These are phyloP conservation scores for Tylopilus sp. DNA, from an alignment of 1,284 basidiomycete species.

Conservation along the genomic window DNA sequence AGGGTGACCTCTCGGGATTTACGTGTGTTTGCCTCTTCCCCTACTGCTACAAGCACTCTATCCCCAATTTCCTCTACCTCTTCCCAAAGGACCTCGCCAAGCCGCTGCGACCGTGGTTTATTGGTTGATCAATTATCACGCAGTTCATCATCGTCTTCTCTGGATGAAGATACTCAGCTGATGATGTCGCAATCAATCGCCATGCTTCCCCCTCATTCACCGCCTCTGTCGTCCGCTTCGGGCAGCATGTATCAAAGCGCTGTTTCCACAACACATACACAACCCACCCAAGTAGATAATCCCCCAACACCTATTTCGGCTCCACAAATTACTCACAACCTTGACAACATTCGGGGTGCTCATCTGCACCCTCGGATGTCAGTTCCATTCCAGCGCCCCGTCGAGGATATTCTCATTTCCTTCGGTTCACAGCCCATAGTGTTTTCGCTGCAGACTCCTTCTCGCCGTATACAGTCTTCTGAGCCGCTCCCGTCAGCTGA, in stretches of 20 bases:
- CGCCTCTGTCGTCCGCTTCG: constrained; percentile 44
- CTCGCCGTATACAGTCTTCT: constrained; percentile 8
- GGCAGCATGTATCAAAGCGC: constrained; percentile 74
- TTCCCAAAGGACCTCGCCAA: constrained; percentile 23
- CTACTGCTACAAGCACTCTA: constrained; percentile 16
- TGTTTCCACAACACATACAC: constrained; percentile 41
- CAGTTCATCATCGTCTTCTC: constrained; percentile 41
- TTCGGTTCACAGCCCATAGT: constrained; percentile 55
- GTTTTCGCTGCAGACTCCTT: constrained; percentile 50
- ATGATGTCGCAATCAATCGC: constrained; percentile 74
- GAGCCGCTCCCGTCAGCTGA: constrained; percentile 2
- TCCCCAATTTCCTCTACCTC: constrained; percentile 22
- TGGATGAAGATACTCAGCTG: constrained; percentile 62
- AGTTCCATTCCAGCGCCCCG: constrained; percentile 9
- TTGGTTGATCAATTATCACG: constrained; percentile 34
- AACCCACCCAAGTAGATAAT: background rate
- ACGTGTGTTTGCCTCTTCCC: constrained; percentile 26
- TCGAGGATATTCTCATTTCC: constrained; percentile 50
- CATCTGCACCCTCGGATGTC: constrained; percentile 8
- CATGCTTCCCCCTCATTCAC: constrained; percentile 44
- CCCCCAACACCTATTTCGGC: background rate
- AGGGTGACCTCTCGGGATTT: constrained; percentile 43
- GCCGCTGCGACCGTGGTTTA: constrained; percentile 31
- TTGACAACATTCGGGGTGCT: background rate
- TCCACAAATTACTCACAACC: background rate